A percentile compares a stretch with the other conserved stretches of the same genome.
Evolutionary conservation across 495 filamentous ascomycete genomes (phyloP).

Genomic region (Xylaria flabelliformis): DNA sequence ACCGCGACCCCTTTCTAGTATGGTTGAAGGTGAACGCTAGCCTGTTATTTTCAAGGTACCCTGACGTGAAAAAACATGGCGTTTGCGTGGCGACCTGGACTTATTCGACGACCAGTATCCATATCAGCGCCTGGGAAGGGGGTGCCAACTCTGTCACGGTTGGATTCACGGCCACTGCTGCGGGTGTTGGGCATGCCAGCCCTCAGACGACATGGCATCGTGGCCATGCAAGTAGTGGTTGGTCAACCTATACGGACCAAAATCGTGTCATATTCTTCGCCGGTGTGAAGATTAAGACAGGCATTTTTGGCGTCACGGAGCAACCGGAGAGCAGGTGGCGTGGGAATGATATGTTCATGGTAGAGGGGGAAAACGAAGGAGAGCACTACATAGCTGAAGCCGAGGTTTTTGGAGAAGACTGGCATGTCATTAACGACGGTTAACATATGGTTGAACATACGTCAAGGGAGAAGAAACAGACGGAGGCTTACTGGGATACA

Average conservation of each 20-base stretch:
- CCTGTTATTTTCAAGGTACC: not conserved
- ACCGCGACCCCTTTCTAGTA: not conserved
- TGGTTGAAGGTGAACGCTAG: not conserved
- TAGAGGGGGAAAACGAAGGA: not conserved
- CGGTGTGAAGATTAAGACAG: not conserved
- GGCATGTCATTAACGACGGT: not conserved
- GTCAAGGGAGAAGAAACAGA: not conserved
- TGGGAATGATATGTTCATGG: not conserved
- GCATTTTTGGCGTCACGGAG: not conserved
- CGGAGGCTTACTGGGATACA: not conserved
- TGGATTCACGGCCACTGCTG: not conserved
- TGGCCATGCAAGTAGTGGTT: not conserved
- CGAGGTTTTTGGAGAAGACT: not conserved
- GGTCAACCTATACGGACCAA: not conserved
- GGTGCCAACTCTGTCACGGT: not conserved
- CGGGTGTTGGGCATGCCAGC: not conserved
- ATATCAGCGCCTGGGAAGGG: not conserved
- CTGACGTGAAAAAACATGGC: not conserved
- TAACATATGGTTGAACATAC: not conserved
- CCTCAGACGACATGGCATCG: not conserved
- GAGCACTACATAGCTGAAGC: not conserved
- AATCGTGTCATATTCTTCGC: not conserved
- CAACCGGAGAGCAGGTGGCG: not conserved
- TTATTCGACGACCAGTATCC: not conserved
- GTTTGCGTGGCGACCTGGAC: not conserved